A percentile compares a stretch with the other conserved stretches of the same genome.
phyloP scores from a whole-genome alignment of 345 rosid genomes.

The Murraya paniculata region DNA sequence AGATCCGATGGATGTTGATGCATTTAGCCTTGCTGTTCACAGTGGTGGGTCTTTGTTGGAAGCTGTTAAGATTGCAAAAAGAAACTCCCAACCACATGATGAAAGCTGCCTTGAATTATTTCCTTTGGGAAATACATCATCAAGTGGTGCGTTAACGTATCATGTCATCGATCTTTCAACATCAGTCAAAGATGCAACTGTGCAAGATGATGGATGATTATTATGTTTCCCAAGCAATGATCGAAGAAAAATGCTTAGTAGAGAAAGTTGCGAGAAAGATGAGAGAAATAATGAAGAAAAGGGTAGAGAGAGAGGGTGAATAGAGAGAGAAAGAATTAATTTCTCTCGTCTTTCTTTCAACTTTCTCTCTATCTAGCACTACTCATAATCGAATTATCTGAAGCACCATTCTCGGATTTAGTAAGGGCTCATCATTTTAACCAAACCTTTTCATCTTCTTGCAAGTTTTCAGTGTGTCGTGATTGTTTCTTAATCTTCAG shows the following conservation, averaged over 20 bases:
- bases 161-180: slow-evolving; percentile 50
- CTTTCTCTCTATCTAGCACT: too few species aligned
- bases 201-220: slow-evolving; percentile 32
- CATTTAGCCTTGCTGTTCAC: slow-evolving; percentile 41
- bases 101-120: slow-evolving; percentile 37
- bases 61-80: slow-evolving; percentile 50
- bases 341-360: too few species aligned
- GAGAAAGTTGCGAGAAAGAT: too few species aligned
- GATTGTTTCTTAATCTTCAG: slow-evolving; percentile 26
- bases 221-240: slow-evolving; percentile 26
- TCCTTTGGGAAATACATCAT: neutral
- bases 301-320: too few species aligned
- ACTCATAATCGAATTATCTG: too few species aligned
- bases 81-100: slow-evolving; percentile 40
- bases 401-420: slow-evolving; percentile 42
- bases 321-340: too few species aligned
- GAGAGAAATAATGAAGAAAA: too few species aligned
- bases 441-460: neutral
- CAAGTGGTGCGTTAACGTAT: slow-evolving; percentile 21
- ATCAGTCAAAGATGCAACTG: slow-evolving; percentile 24
- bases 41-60: slow-evolving; percentile 39
- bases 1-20: slow-evolving; percentile 32
- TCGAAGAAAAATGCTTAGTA: too few species aligned
- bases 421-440: slow-evolving; percentile 20
- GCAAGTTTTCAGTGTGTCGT: neutral